Percentiles rank a stretch among this genome's conserved stretches.
Conservation (phyloP, 2,329 filamentous ascomycete species). For the Verticillium klebahnii region DNA sequence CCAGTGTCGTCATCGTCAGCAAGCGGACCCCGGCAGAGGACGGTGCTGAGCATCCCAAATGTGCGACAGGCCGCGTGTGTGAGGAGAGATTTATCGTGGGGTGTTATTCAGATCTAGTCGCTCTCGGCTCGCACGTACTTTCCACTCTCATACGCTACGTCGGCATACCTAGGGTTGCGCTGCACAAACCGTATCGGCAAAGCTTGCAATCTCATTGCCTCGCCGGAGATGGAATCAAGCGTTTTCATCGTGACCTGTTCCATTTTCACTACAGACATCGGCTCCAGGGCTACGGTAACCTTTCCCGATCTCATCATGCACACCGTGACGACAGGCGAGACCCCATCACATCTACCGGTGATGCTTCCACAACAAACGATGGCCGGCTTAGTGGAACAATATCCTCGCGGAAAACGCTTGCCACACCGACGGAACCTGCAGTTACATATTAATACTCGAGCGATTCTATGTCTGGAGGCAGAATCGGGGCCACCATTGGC, state of each 20-base stretch:
- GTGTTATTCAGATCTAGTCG: constrained; percentile 25
- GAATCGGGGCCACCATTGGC: too few relatives aligned
- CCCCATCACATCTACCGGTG: constrained; percentile 10
- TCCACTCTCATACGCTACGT: too few relatives aligned
- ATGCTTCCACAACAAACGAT: constrained; percentile 6
- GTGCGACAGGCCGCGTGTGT: background rate
- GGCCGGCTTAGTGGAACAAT: too few relatives aligned
- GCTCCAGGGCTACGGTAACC: background rate
- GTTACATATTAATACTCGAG: too few relatives aligned
- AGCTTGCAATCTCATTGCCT: constrained; percentile 7
- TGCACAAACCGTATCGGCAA: constrained; percentile 9
- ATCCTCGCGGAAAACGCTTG: too few relatives aligned
- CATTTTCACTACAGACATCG: too few relatives aligned
- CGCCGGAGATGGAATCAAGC: background rate
- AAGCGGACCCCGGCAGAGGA: too few relatives aligned
- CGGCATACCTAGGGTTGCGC: background rate
- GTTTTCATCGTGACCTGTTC: too few relatives aligned
- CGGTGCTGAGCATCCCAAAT: background rate
- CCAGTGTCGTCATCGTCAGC: too few relatives aligned
- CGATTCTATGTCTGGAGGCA: too few relatives aligned
- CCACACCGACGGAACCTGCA: too few relatives aligned
- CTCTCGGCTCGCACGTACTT: too few relatives aligned
- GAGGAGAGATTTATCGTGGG: constrained; percentile 24
- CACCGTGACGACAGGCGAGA: constrained; percentile 4
- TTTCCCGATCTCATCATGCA: background rate